Evolutionary conservation across 805 yeast species (phyloP).

Genomic region (Nakazawaea wickerhamii): DNA sequence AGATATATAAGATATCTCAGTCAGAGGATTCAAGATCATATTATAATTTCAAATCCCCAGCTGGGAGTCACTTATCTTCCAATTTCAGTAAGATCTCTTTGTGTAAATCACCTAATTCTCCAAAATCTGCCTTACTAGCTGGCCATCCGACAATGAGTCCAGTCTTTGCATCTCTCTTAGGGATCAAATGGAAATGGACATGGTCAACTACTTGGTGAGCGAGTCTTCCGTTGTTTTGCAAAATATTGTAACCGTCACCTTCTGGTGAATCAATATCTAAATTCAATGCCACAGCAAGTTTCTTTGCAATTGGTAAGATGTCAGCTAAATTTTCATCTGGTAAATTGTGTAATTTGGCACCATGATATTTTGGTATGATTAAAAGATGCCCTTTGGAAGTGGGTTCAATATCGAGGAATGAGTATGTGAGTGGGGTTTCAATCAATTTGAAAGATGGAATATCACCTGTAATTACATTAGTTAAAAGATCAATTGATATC

Average conservation of each 20-base stretch:
- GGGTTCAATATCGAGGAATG: slow-evolving; percentile 93
- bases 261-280: slow-evolving; percentile 57
- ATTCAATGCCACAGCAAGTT: slow-evolving; percentile 67
- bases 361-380: slow-evolving; percentile 90
- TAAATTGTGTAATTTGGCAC: slow-evolving; percentile 84
- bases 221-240: slow-evolving; percentile 90
- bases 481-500: too few relatives aligned
- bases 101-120: slow-evolving; percentile 61
- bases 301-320: slow-evolving; percentile 82
- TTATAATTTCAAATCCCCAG: too few relatives aligned
- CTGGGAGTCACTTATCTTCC: too few relatives aligned
- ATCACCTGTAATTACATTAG: too few relatives aligned
- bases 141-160: slow-evolving; percentile 96
- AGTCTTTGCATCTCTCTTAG: slow-evolving; percentile 65
- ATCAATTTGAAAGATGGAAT: slow-evolving; percentile 88
- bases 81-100: slow-evolving; percentile 46
- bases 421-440: slow-evolving; percentile 76
- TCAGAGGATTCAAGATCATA: too few relatives aligned
- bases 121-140: slow-evolving; percentile 73
- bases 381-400: slow-evolving; percentile 84
- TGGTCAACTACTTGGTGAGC: slow-evolving; percentile 97
- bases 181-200: slow-evolving; percentile 95
- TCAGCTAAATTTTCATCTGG: slow-evolving; percentile 91
- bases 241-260: slow-evolving; percentile 76
- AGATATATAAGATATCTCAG: too few relatives aligned